These are phyloP conservation scores for Camellia japonica DNA, from an alignment of 148 eudicot genomes.

Conservation along the genomic window DNA sequence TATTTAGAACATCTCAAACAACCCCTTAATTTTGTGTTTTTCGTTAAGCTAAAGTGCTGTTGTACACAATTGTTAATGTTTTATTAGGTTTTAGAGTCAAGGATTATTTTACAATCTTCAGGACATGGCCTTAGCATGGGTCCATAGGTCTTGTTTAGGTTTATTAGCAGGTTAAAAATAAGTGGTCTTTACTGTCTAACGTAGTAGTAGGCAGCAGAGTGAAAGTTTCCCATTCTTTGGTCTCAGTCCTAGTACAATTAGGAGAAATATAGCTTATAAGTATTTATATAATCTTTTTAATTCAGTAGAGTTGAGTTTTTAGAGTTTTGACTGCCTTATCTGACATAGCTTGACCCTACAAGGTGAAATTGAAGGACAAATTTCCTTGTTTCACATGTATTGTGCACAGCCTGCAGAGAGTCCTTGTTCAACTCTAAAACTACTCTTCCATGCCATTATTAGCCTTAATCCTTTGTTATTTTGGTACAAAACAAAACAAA, in stretches of 20 bases:
- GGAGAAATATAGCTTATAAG: neutral
- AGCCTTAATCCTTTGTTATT: neutral
- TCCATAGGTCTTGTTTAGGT: neutral
- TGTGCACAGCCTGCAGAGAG: neutral
- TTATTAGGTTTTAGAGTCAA: neutral
- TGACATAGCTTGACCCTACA: neutral
- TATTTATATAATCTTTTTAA: neutral
- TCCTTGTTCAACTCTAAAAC: neutral
- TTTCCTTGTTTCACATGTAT: neutral
- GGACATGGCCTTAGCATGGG: neutral
- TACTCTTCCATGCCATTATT: neutral
- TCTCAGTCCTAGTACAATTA: neutral
- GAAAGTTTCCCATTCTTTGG: neutral
- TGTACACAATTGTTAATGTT: neutral
- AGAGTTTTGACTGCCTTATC: neutral
- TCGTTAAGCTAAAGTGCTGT: neutral
- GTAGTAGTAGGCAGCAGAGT: neutral
- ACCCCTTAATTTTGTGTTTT: neutral
- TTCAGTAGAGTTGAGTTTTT: neutral
- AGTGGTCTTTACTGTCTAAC: neutral
- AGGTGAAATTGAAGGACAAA: neutral
- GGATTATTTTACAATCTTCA: neutral
- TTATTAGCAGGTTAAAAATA: neutral
- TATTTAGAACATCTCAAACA: neutral
- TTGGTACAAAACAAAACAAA: neutral